Percentiles rank a stretch among this genome's conserved stretches.
These are phyloP conservation scores for Microdochium trichocladiopsis DNA, from an alignment of 2,329 filamentous ascomycete species.

Conservation along the genomic window DNA sequence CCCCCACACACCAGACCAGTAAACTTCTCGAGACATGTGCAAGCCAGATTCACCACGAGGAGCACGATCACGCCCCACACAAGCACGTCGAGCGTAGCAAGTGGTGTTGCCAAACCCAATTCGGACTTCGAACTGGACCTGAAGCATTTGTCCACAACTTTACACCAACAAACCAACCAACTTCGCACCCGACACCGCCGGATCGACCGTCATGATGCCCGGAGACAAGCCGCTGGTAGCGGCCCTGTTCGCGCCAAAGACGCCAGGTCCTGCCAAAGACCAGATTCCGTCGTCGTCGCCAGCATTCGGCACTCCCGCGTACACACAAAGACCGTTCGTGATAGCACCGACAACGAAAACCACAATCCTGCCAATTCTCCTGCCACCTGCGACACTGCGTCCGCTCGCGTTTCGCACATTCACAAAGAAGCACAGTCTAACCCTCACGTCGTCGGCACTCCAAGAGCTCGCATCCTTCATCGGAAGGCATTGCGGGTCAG, in stretches of 20 bases:
- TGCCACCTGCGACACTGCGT: conserved; percentile 79
- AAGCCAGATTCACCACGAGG: background rate
- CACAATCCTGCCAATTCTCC: conserved; percentile 75
- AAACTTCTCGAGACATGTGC: background rate
- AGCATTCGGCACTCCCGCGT: conserved; percentile 79
- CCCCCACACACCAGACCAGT: conserved; percentile 2
- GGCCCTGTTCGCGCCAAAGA: conserved; percentile 30
- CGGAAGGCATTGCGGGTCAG: conserved; percentile 86
- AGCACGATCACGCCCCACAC: too few species aligned
- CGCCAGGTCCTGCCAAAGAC: conserved; percentile 33
- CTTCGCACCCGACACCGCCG: too few species aligned
- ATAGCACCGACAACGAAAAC: conserved; percentile 43
- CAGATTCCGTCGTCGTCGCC: conserved; percentile 82
- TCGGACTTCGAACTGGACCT: too few species aligned
- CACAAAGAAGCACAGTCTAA: conserved; percentile 95
- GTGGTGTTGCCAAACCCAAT: too few species aligned
- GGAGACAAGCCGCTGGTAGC: conserved; percentile 17
- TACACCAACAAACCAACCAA: background rate
- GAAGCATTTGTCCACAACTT: too few species aligned
- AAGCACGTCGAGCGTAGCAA: too few species aligned
- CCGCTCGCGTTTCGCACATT: conserved; percentile 92
- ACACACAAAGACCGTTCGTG: conserved; percentile 63
- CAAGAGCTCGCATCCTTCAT: conserved; percentile 83
- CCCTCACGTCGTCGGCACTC: conserved; percentile 79
- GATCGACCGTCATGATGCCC: conserved; percentile 12